Evolutionary conservation across 225 moss, liverwort and hornwort species (phyloP).

Genomic region (Sphagnum tenellum): DNA sequence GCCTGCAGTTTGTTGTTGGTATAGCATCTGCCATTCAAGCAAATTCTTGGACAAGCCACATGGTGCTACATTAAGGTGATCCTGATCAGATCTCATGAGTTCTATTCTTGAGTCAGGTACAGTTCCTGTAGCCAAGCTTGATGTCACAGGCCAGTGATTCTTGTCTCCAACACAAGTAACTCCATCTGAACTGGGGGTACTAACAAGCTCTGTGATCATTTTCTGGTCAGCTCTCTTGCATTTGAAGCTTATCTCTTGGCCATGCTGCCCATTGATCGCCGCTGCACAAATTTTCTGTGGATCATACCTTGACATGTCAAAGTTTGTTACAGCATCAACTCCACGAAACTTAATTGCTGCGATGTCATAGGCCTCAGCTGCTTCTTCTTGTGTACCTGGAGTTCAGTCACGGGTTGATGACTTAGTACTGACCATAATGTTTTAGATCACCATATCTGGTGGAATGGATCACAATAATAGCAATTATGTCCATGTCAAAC

Average conservation of each 20-base stretch:
- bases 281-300: constrained; percentile 48
- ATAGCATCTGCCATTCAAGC: constrained; percentile 95
- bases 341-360: constrained; percentile 98
- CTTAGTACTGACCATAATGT: too few relatives aligned
- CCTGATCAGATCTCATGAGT: too few relatives aligned
- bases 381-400: constrained; percentile 98
- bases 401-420: too few relatives aligned
- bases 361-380: constrained; percentile 97
- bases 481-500: too few relatives aligned
- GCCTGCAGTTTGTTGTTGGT: constrained; percentile 45
- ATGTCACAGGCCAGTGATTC: constrained; percentile 37
- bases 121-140: constrained; percentile 54
- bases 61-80: constrained; percentile 41
- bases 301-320: constrained; percentile 95
- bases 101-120: constrained; percentile 10
- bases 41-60: constrained; percentile 53
- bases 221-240: constrained; percentile 22
- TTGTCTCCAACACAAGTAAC: constrained; percentile 17
- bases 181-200: constrained; percentile 15
- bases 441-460: too few relatives aligned
- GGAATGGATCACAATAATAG: too few relatives aligned
- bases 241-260: constrained; percentile 17
- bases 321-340: constrained; percentile 95
- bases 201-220: constrained; percentile 38
- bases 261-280: constrained; percentile 29